Base-by-base conservation (phyloP, 2,329 filamentous ascomycete species). In the Aspergillus fumigatiaffinis region DNA sequence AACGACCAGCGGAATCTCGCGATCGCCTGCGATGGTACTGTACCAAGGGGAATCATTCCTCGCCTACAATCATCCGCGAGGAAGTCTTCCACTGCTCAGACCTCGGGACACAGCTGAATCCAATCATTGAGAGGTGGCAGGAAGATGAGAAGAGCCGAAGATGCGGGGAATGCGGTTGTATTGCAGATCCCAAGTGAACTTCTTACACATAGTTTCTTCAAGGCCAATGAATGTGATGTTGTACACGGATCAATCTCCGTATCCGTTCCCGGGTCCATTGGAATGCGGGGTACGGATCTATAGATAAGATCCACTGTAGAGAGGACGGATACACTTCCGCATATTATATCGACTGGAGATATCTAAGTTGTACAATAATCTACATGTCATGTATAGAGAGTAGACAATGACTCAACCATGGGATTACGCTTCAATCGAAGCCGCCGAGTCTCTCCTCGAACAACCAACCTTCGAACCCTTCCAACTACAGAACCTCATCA, bases 1-100 rank as follows among this genome's bases (percentile, higher is more conserved):
- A 83, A 51, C 81, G 92, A 6, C 91, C 91, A 0, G 77, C 80
- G 38, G 83, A 74, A 5, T 85, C 84, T 42, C 58, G 92, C 58
- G 92, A 96, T 78, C 82, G 84, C 55, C 81, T 96, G 80, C 80
- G 91, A 63, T 96, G 91, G 91, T 96, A 96, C 77, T 64, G 62
- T 28, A 55, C 56, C 20, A 62, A 64, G 38, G 29, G 50, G 14
- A 26, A 53, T 10, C 35, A 51, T 41, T 42, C 12, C 7, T 7
- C 17, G 4, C 62, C 62, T 1, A 56, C 47, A 3, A 46, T 64
- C 3, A 61, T 64, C 29, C 56, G 60, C 12, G 62, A 64, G 35
- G 62, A 60, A 32, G 38, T 55, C 5, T 62, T 64, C 4, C 56
- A 62, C 48, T 64, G 62, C 26, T 25, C 57, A 12, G 53, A 64